Evolutionary conservation across 805 yeast species (phyloP), one percentile per base, ranked within the genome.

Genomic region (Monosporozyma aerobia): DNA sequence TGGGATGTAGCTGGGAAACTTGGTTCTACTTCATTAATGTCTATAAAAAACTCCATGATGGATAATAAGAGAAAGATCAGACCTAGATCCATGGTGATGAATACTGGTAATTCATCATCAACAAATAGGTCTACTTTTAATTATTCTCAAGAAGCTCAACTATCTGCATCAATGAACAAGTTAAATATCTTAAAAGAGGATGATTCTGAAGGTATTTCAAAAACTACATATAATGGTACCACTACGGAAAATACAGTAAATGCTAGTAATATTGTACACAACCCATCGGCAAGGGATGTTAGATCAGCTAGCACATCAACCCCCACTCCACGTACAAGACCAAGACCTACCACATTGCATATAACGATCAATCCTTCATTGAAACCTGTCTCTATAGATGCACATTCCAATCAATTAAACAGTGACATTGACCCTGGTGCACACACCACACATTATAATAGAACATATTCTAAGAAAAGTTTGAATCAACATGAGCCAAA

Each of bases 1-100:
- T 94, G 97, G 97, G 98, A 92, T 67, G 70, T 54, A 63, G 61
- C 55, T 39, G 43, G 43, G 8, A 39, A 39, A 39, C 19, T 39
- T 8, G 55, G 62, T 55, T 57, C 63, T 54, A 44, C 64, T 63
- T 53, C 43, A 68, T 67, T 49, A 65, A 68, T 53, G 72, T 77
- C 63, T 71, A 79, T 52, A 44, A 29, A 27, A 50, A 43, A 23
- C 19, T n/a, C 25, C 2, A 19, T 19, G 39, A 13, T n/a, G 10
- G 37, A 30, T 16, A 45, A 45, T 11, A 29, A 29, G 25, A 14
- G 27, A 16, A 49, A 37, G 22, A 16, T 27, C 4, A 48, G 51
- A 39, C 51, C 51, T 22, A 48, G 45, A 37, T 48, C 51, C n/a
- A 37, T 48, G 37, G 30, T 48, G 11, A 40, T 40, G 27, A 37